Percentiles rank a stretch among this genome's conserved stretches.
Evolutionary conservation across 2,329 filamentous ascomycete genomes (phyloP).

Genomic region (Monosporascus sp.): DNA sequence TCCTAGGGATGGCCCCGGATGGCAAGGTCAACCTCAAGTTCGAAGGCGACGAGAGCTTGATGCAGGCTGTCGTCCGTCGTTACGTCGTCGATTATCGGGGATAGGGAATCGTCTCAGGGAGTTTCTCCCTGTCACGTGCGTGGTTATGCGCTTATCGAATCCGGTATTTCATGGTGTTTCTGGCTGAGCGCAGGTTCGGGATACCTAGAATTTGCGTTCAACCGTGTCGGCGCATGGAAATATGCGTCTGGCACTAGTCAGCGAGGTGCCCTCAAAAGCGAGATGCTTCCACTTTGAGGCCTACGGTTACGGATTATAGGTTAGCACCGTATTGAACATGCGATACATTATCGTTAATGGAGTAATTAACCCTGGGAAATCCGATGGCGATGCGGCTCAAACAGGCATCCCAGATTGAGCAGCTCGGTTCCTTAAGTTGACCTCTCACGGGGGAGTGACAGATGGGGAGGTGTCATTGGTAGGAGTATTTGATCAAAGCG

Average conservation of each 20-base stretch:
- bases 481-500: no score
- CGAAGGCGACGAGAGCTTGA: slow-evolving; percentile 73
- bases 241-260: not conserved
- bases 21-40: slow-evolving; percentile 64
- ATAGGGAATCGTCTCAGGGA: slow-evolving; percentile 1
- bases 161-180: not conserved
- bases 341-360: no score
- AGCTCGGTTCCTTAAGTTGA: no score
- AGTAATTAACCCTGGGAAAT: no score
- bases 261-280: no score
- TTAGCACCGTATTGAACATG: no score
- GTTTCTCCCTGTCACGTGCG: not conserved
- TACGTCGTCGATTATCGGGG: slow-evolving; percentile 71
- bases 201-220: not conserved
- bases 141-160: not conserved
- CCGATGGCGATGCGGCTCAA: no score
- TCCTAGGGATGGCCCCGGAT: slow-evolving; percentile 61
- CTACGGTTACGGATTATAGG: no score
- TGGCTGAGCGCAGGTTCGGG: not conserved
- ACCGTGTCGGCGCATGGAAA: not conserved
- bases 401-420: no score
- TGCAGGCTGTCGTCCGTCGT: slow-evolving; percentile 70
- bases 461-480: no score
- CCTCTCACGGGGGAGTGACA: no score
- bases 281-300: no score